Percentiles rank a stretch among this genome's conserved stretches.
Conservation (phyloP, 208 protist genomes). For the Leptomonas pyrrhocoris region DNA sequence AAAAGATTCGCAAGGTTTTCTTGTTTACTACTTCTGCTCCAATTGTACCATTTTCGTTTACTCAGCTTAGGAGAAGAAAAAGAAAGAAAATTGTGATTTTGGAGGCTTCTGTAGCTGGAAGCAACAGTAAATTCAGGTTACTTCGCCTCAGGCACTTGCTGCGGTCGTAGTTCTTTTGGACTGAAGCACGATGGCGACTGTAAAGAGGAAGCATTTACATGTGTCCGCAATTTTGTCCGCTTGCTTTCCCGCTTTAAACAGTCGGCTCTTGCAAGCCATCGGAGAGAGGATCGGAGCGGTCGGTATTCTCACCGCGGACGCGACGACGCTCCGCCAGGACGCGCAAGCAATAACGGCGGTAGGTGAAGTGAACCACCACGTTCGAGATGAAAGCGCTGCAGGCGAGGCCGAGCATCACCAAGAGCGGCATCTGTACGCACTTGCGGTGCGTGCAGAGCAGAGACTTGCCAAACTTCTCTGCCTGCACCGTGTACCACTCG, state of each 20-base stretch:
- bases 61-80: too few species aligned
- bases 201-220: not conserved
- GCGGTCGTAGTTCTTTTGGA: not conserved
- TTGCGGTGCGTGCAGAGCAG: conserved; percentile 39
- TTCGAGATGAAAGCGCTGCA: conserved; percentile 39
- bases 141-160: not conserved
- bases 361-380: conserved; percentile 41
- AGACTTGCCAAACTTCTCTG: conserved; percentile 36
- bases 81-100: too few species aligned
- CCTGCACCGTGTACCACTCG: conserved; percentile 68
- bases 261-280: not conserved
- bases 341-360: conserved; percentile 34
- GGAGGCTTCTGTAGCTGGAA: too few species aligned
- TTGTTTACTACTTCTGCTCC: too few species aligned
- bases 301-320: conserved; percentile 30
- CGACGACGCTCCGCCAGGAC: conserved; percentile 48
- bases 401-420: conserved; percentile 46
- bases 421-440: conserved; percentile 55
- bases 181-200: not conserved
- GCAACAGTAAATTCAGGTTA: not conserved
- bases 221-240: too few species aligned
- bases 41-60: too few species aligned
- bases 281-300: not conserved
- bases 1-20: too few species aligned
- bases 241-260: not conserved